Evolutionary conservation across 2,329 filamentous ascomycete species (phyloP).

Genomic region (Dendrostoma leiphaemia): DNA sequence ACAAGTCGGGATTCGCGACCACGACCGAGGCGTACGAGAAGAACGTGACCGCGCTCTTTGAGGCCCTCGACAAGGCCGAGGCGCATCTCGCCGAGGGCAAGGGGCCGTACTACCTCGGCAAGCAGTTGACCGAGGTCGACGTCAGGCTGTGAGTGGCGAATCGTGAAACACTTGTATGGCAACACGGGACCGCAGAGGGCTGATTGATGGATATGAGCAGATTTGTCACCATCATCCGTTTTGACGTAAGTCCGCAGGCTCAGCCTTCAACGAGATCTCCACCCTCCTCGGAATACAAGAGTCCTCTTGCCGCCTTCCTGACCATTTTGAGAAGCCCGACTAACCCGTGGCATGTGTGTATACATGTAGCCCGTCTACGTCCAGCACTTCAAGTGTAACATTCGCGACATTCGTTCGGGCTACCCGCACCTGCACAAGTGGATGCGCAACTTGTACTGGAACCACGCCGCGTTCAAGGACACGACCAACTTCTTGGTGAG

Average conservation of each 20-base stretch:
- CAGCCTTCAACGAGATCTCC: neutral
- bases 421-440: conserved; percentile 80
- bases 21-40: conserved; percentile 80
- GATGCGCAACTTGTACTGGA: conserved; percentile 85
- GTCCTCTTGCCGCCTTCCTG: too few relatives aligned
- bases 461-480: conserved; percentile 69
- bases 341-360: too few relatives aligned
- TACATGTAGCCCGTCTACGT: conserved; percentile 64
- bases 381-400: conserved; percentile 85
- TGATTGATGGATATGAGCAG: conserved; percentile 26
- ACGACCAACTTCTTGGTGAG: conserved; percentile 89
- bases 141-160: conserved; percentile 58
- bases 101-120: conserved; percentile 74
- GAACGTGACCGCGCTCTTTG: conserved; percentile 69
- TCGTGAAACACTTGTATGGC: too few relatives aligned
- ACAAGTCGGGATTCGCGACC: conserved; percentile 80
- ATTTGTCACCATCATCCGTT: conserved; percentile 70
- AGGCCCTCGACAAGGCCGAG: conserved; percentile 74
- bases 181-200: neutral
- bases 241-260: conserved; percentile 49
- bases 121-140: conserved; percentile 76
- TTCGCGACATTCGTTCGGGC: conserved; percentile 78
- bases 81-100: conserved; percentile 53
- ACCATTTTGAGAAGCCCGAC: too few relatives aligned
- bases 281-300: too few relatives aligned